Evolutionary conservation across 169 alveolate genomes (phyloP).

Genomic region (Eimeria necatrix): DNA sequence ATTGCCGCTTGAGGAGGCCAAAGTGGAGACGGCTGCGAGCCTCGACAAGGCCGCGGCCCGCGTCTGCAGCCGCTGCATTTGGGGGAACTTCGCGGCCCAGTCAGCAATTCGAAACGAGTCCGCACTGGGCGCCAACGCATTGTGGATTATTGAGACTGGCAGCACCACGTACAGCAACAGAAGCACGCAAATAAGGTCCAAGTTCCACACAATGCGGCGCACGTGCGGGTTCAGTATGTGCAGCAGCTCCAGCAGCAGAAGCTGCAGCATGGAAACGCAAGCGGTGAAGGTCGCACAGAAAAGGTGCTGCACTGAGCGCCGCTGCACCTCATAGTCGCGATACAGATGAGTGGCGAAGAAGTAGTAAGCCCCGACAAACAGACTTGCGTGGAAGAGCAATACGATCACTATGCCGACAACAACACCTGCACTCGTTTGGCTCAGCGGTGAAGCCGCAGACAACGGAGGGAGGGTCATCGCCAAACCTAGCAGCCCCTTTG

Average conservation of each 20-base stretch:
- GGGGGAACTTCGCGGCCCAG: slow-evolving; percentile 56
- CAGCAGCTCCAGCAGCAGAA: slow-evolving; percentile 78
- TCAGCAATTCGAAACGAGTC: slow-evolving; percentile 47
- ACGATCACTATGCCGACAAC: slow-evolving; percentile 71
- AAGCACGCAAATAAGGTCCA: slow-evolving; percentile 65
- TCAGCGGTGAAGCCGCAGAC: slow-evolving; percentile 71
- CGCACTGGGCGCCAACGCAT: slow-evolving; percentile 23
- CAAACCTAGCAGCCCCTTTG: slow-evolving; percentile 1
- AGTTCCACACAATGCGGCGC: slow-evolving; percentile 71
- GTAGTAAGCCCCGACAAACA: slow-evolving; percentile 70
- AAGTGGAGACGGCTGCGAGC: neutral
- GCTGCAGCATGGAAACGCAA: slow-evolving; percentile 78
- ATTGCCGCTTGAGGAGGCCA: neutral
- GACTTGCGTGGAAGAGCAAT: slow-evolving; percentile 71
- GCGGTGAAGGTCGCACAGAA: slow-evolving; percentile 71
- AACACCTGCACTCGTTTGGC: slow-evolving; percentile 34
- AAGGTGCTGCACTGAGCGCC: slow-evolving; percentile 70
- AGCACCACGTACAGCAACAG: slow-evolving; percentile 72
- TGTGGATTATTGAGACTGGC: slow-evolving; percentile 72
- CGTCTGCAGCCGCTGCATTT: slow-evolving; percentile 41
- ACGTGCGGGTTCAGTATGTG: slow-evolving; percentile 59
- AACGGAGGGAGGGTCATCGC: slow-evolving; percentile 72
- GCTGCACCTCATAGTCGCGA: slow-evolving; percentile 75
- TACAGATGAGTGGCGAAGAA: slow-evolving; percentile 76
- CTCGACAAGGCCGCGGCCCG: neutral